Percentiles rank a stretch among this genome's conserved stretches.
Conservation (phyloP, 495 filamentous ascomycete species). For the Penicillium arizonense region DNA sequence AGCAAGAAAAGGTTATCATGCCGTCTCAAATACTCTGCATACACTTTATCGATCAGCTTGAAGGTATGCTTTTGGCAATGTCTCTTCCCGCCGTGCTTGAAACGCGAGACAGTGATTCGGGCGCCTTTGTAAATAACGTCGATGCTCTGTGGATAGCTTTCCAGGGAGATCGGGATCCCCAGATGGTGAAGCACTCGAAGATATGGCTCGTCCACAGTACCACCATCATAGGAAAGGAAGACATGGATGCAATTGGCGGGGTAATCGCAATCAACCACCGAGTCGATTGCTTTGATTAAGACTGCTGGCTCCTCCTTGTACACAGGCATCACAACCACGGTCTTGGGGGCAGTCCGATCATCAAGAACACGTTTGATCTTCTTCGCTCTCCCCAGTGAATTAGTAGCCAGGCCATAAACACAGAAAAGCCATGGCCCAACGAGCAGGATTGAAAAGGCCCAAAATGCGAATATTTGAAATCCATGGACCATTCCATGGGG, state of each 20-base stretch:
- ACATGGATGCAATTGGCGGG: slow-evolving; percentile 91
- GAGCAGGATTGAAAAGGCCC: slow-evolving; percentile 83
- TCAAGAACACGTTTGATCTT: slow-evolving; percentile 82
- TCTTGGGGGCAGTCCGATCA: slow-evolving; percentile 84
- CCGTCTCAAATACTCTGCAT: slow-evolving; percentile 80
- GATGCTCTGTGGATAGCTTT: slow-evolving; percentile 84
- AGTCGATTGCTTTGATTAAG: slow-evolving; percentile 86
- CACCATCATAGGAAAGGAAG: slow-evolving; percentile 95
- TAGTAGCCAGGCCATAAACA: slow-evolving; percentile 83
- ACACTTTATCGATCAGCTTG: slow-evolving; percentile 91
- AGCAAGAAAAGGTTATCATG: slow-evolving; percentile 94
- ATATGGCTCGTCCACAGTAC: slow-evolving; percentile 83
- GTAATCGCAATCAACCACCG: slow-evolving; percentile 93
- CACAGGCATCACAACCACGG: slow-evolving; percentile 96
- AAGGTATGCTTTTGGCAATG: slow-evolving; percentile 94
- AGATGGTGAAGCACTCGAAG: slow-evolving; percentile 85
- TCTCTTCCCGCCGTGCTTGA: slow-evolving; percentile 90
- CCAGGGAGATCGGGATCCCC: slow-evolving; percentile 74
- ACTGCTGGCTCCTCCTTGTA: slow-evolving; percentile 90
- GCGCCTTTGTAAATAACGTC: slow-evolving; percentile 81
- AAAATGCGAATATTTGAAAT: slow-evolving; percentile 96
- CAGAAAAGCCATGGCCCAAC: slow-evolving; percentile 92
- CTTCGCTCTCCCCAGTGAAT: slow-evolving; percentile 76
- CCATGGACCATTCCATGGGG: slow-evolving; percentile 62
- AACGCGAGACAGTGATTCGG: slow-evolving; percentile 88